Evolutionary conservation across 1,284 basidiomycete species (phyloP).

Genomic region (Pascua sp.): DNA sequence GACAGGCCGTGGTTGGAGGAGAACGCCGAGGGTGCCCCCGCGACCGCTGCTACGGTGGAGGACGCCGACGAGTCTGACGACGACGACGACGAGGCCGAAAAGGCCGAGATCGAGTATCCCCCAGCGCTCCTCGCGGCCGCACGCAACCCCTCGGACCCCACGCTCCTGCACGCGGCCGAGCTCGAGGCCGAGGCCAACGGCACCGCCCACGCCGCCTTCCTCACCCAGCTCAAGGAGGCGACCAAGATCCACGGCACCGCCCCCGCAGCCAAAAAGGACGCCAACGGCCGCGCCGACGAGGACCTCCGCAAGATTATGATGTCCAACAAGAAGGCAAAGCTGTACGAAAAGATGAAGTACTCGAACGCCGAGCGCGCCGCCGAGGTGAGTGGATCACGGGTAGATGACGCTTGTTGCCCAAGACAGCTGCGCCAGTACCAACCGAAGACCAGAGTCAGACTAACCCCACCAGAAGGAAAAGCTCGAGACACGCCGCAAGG

Average conservation of each 20-base stretch:
- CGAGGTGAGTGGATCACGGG: constrained; percentile 83
- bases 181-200: constrained; percentile 89
- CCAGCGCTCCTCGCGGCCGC: constrained; percentile 59
- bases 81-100: constrained; percentile 49
- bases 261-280: constrained; percentile 28
- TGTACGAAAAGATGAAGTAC: constrained; percentile 94
- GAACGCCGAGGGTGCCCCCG: constrained; percentile 50
- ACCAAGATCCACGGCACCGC: constrained; percentile 53
- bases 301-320: constrained; percentile 99
- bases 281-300: constrained; percentile 57
- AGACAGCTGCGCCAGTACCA: background rate
- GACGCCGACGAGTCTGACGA: constrained; percentile 45
- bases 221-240: constrained; percentile 70
- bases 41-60: constrained; percentile 12
- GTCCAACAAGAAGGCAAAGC: constrained; percentile 92
- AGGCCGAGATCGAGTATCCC: constrained; percentile 44
- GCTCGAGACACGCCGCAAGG: constrained; percentile 60
- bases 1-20: constrained; percentile 58
- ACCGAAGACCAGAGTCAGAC: too few species aligned
- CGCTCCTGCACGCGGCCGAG: constrained; percentile 80
- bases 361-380: constrained; percentile 72
- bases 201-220: constrained; percentile 76
- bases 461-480: constrained; percentile 54
- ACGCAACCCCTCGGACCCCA: constrained; percentile 60
- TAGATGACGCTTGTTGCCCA: too few species aligned